These are phyloP conservation scores for Coemansia reversa DNA, from an alignment of 192 early-diverging fungal genomes.

Conservation along the genomic window DNA sequence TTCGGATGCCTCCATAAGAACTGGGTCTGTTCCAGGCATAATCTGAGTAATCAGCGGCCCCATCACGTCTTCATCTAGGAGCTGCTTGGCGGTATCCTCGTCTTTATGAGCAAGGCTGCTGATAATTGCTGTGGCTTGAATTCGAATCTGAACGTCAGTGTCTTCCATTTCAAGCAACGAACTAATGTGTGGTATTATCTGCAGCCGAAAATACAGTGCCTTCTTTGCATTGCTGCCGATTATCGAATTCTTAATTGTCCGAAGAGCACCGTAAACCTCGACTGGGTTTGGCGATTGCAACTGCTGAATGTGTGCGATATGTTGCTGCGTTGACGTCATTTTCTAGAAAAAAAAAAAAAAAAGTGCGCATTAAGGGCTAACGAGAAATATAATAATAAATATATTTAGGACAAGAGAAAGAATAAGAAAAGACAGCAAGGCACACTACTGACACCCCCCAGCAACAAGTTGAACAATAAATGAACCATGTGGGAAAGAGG, in stretches of 20 bases:
- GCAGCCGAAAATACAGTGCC: conserved; percentile 38
- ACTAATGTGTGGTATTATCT: conserved; percentile 38
- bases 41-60: conserved; percentile 38
- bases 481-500: too few species aligned
- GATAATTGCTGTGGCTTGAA: conserved; percentile 43
- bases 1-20: conserved; percentile 41
- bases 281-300: conserved; percentile 46
- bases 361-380: neutral
- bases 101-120: conserved; percentile 47
- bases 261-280: conserved; percentile 44
- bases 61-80: conserved; percentile 36
- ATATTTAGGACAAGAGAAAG: too few species aligned
- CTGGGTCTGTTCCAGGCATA: conserved; percentile 20
- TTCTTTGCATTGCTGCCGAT: conserved; percentile 52
- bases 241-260: conserved; percentile 49
- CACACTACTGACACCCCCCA: too few species aligned
- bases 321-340: conserved; percentile 27
- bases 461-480: too few species aligned
- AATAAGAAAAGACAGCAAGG: too few species aligned
- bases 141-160: conserved; percentile 40
- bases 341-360: too few species aligned
- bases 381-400: too few species aligned
- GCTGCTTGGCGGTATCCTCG: conserved; percentile 27
- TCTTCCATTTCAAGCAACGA: conserved; percentile 31
- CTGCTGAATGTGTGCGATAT: conserved; percentile 24